A percentile compares a stretch with the other conserved stretches of the same genome.
These are phyloP conservation scores for Micractinium conductrix DNA, from an alignment of 139 green algal genomes.

Conservation along the genomic window DNA sequence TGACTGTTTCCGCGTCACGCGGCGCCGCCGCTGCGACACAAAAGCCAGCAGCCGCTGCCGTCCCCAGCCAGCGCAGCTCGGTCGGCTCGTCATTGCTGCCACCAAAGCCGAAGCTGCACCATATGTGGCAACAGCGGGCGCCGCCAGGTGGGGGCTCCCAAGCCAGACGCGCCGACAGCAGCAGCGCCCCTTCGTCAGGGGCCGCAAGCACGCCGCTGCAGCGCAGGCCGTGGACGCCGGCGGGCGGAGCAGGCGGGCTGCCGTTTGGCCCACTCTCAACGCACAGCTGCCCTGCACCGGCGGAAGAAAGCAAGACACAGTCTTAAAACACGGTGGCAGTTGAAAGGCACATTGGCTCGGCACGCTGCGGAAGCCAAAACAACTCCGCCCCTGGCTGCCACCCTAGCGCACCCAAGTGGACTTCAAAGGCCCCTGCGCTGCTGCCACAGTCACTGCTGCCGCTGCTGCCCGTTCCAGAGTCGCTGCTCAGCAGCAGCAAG, in stretches of 20 bases:
- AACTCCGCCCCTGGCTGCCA: too few species aligned
- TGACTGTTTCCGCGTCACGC: neutral
- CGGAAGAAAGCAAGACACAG: neutral
- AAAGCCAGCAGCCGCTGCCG: neutral
- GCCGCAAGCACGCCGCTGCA: neutral
- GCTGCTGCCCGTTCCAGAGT: neutral
- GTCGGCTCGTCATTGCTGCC: too few species aligned
- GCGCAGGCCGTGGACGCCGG: neutral
- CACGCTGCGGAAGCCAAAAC: too few species aligned
- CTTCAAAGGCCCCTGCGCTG: neutral
- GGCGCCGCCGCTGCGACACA: neutral
- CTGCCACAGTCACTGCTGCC: too few species aligned
- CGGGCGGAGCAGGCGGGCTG: neutral
- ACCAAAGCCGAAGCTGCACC: neutral
- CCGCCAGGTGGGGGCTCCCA: neutral
- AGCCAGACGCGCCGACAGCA: neutral
- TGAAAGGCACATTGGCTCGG: too few species aligned
- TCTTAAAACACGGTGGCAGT: neutral
- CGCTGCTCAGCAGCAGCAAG: neutral
- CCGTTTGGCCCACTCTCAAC: neutral
- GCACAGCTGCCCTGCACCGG: slow-evolving; percentile 19
- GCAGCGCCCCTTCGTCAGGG: neutral
- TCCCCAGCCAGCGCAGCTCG: neutral
- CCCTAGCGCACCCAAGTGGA: neutral
- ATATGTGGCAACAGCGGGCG: slow-evolving; percentile 6